Percentiles rank a stretch among this genome's conserved stretches.
Evolutionary conservation across 129 eudicot genomes (phyloP).

Genomic region (Escallonia rubra): DNA sequence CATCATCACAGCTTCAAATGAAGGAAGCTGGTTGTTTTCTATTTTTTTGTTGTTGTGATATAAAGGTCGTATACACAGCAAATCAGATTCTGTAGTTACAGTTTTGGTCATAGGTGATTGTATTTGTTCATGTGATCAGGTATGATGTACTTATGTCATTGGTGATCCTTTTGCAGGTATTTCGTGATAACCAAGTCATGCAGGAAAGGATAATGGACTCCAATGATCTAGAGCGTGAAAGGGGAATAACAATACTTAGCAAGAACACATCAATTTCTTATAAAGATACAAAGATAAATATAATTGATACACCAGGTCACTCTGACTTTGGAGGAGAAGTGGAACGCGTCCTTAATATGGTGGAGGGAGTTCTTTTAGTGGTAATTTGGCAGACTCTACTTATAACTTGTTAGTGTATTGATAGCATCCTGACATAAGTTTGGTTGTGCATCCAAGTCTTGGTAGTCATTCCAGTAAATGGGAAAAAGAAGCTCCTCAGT

Average conservation of each 20-base stretch:
- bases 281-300: conserved; percentile 85
- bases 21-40: too few relatives aligned
- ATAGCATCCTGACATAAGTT: neutral
- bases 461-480: neutral
- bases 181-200: conserved; percentile 91
- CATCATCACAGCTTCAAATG: too few relatives aligned
- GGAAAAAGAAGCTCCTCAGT: neutral
- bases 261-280: conserved; percentile 93
- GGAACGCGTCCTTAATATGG: conserved; percentile 97
- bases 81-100: too few relatives aligned
- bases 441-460: neutral
- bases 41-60: too few relatives aligned
- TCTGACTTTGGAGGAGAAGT: conserved; percentile 99
- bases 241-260: conserved; percentile 97
- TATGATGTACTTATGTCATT: too few relatives aligned
- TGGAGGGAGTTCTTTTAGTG: conserved; percentile 95
- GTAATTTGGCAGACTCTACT: conserved; percentile 27
- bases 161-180: conserved; percentile 58
- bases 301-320: conserved; percentile 97
- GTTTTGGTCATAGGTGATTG: too few relatives aligned
- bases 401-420: neutral
- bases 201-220: conserved; percentile 99
- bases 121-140: too few relatives aligned
- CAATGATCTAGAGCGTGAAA: conserved; percentile 96
- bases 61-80: too few relatives aligned